phyloP scores from a whole-genome alignment of 1,284 basidiomycete species.

The Ustilago lituana region DNA sequence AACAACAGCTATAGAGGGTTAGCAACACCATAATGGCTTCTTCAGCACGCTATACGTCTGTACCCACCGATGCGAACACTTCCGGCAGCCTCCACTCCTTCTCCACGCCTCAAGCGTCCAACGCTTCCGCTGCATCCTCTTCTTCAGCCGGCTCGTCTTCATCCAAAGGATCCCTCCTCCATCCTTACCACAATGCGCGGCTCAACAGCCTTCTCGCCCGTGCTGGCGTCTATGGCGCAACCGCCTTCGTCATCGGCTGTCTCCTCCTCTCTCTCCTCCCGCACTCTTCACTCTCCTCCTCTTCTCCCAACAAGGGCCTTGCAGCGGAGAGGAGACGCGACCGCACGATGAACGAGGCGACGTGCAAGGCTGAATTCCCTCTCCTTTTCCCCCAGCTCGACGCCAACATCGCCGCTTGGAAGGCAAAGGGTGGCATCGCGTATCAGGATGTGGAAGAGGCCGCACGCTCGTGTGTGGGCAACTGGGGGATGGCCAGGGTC shows the following conservation, averaged over 20 bases:
- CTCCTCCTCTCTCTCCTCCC: constrained; percentile 19
- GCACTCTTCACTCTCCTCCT: background rate
- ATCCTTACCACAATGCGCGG: no score
- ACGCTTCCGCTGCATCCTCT: no score
- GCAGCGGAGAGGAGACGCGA: constrained; percentile 16
- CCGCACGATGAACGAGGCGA: constrained; percentile 30
- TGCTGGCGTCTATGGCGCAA: constrained; percentile 16
- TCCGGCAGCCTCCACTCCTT: no score
- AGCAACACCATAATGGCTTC: constrained; percentile 12
- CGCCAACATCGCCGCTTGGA: constrained; percentile 33
- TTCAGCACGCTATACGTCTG: constrained; percentile 16
- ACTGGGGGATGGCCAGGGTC: constrained; percentile 45
- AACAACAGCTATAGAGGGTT: no score
- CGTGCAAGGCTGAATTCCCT: constrained; percentile 48
- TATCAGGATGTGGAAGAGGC: constrained; percentile 36
- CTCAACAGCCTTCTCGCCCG: constrained; percentile 9
- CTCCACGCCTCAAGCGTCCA: no score
- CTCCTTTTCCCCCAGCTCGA: constrained; percentile 52
- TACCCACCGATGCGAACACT: constrained; percentile 11
- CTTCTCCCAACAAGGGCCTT: constrained; percentile 3
- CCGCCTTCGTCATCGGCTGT: constrained; percentile 17
- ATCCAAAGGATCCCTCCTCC: no score
- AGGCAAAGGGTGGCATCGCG: constrained; percentile 39
- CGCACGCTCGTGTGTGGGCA: background rate
- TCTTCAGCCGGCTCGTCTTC: no score